A percentile compares a stretch with the other conserved stretches of the same genome.
Conservation (phyloP, 768 basidiomycete genomes). For the Mrakia gelida region DNA sequence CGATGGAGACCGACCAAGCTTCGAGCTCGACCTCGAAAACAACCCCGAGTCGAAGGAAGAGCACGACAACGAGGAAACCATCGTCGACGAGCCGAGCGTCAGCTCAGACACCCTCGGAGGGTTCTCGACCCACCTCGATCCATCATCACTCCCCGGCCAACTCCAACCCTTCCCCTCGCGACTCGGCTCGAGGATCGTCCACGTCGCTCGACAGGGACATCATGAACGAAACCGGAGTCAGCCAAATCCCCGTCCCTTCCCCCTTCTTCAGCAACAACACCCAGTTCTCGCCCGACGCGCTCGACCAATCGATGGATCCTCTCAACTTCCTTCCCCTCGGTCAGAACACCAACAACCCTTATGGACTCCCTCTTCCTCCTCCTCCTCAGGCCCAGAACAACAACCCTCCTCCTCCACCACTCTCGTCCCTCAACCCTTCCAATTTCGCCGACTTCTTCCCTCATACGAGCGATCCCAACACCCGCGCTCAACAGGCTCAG, state of each 20-base stretch:
- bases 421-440: neutral
- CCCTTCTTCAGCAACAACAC: neutral
- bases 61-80: neutral
- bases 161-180: neutral
- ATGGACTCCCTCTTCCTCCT: neutral
- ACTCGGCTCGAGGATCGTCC: neutral
- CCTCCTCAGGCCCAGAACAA: neutral
- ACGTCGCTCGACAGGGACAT: neutral
- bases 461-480: neutral
- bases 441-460: constrained; percentile 14
- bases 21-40: neutral
- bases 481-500: constrained; percentile 14
- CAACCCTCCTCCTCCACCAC: neutral
- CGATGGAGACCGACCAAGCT: neutral
- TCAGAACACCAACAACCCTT: neutral
- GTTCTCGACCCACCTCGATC: neutral
- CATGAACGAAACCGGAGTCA: neutral
- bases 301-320: neutral
- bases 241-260: neutral
- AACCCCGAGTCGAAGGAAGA: neutral
- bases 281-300: neutral
- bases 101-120: neutral
- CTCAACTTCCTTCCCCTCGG: neutral
- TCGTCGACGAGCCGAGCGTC: neutral
- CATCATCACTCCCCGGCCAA: neutral